Conservation (phyloP, 108 stramenopile species). For the Nitzschia sp. region DNA sequence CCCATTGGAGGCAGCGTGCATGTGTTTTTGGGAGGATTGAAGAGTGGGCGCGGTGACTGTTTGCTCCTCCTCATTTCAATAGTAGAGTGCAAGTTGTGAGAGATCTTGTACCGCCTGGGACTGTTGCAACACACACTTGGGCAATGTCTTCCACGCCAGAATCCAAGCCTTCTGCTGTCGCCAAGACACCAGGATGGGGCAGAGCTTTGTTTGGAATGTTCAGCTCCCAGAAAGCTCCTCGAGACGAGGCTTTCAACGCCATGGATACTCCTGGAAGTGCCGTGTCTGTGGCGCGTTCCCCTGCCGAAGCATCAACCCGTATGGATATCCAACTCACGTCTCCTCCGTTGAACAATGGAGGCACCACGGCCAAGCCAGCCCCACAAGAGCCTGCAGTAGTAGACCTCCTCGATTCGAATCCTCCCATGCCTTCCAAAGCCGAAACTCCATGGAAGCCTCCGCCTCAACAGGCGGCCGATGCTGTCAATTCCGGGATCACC, state of each 20-base stretch:
- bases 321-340: constrained; percentile 1
- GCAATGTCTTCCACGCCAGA: constrained; percentile 12
- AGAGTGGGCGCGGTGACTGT: too few species aligned
- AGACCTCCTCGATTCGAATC: not conserved
- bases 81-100: too few species aligned
- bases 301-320: constrained; percentile 3
- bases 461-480: not conserved
- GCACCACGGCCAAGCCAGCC: not conserved
- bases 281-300: too few species aligned
- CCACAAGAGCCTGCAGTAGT: not conserved
- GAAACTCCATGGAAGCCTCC: constrained; percentile 33
- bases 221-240: not conserved
- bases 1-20: too few species aligned
- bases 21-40: too few species aligned
- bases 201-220: constrained; percentile 22
- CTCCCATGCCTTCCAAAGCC: not conserved
- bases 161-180: constrained; percentile 3
- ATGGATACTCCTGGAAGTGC: too few species aligned
- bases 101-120: too few species aligned
- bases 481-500: too few species aligned
- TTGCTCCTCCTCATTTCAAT: too few species aligned
- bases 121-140: not conserved
- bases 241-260: not conserved
- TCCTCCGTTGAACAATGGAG: not conserved
- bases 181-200: constrained; percentile 24